Conservation (phyloP, 164 flowering plant genomes). For the Sedum album region DNA sequence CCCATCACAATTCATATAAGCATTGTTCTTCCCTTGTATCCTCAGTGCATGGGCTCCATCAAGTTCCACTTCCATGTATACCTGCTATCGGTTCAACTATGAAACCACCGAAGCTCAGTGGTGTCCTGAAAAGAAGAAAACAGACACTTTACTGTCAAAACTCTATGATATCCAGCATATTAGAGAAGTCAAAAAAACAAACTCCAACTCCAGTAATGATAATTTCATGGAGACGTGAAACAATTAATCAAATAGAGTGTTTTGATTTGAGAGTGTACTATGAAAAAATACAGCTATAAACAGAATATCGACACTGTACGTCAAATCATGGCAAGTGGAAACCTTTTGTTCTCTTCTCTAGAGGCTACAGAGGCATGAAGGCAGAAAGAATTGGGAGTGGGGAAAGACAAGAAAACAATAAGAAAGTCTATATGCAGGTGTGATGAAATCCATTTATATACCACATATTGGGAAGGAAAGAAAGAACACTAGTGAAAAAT, state of each 20-base stretch:
- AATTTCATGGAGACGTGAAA: neutral
- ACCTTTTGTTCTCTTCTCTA: constrained; percentile 13
- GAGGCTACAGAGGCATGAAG: constrained; percentile 8
- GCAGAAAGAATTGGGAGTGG: constrained; percentile 11
- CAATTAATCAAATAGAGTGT: constrained; percentile 8
- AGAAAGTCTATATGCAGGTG: constrained; percentile 15
- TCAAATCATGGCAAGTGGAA: constrained; percentile 22
- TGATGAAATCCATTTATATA: constrained; percentile 12
- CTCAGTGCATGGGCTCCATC: constrained; percentile 64
- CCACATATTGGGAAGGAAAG: constrained; percentile 6
- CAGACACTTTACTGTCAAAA: neutral
- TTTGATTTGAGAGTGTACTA: constrained; percentile 11
- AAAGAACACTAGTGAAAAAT: constrained; percentile 7
- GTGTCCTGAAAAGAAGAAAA: constrained; percentile 10
- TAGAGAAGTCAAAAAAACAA: neutral
- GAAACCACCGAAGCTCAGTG: neutral
- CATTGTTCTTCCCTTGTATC: constrained; percentile 43
- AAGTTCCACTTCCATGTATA: constrained; percentile 94
- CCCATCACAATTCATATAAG: constrained; percentile 23
- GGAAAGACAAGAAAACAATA: constrained; percentile 19
- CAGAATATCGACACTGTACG: constrained; percentile 19
- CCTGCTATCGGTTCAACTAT: constrained; percentile 7
- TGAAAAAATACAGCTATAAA: constrained; percentile 11
- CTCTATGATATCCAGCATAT: constrained; percentile 1
- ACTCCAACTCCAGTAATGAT: neutral